Percentiles rank a stretch among this genome's conserved stretches.
phyloP scores from a whole-genome alignment of 306 rosid species.

The Elaeagnus macrophylla region DNA sequence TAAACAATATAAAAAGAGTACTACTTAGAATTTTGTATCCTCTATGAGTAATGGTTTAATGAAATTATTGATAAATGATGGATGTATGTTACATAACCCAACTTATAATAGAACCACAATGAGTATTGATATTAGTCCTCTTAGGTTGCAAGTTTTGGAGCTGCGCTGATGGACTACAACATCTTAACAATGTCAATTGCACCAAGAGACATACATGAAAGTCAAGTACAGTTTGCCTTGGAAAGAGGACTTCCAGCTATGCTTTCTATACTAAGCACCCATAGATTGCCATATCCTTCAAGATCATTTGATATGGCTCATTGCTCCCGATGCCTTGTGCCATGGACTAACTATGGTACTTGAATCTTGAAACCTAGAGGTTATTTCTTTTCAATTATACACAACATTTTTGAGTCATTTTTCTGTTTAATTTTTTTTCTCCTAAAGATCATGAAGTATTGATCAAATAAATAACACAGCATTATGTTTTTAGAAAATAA shows the following conservation, averaged over 20 bases:
- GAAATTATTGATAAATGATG: too few relatives aligned
- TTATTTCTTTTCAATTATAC: background rate
- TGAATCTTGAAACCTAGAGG: background rate
- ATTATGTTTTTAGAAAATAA: too few relatives aligned
- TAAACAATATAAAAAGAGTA: too few relatives aligned
- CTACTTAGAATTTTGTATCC: too few relatives aligned
- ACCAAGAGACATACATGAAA: constrained; percentile 45
- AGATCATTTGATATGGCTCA: constrained; percentile 54
- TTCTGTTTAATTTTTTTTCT: background rate
- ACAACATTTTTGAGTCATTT: background rate
- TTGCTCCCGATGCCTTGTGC: constrained; percentile 58
- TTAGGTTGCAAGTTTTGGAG: constrained; percentile 66
- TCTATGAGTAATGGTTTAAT: too few relatives aligned
- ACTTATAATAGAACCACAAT: background rate
- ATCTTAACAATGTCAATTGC: constrained; percentile 52
- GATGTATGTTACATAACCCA: background rate
- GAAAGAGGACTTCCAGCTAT: constrained; percentile 67
- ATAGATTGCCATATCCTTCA: constrained; percentile 48
- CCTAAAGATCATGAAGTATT: background rate
- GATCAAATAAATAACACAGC: background rate
- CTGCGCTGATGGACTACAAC: constrained; percentile 34
- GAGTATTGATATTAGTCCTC: background rate
- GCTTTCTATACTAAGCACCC: constrained; percentile 45
- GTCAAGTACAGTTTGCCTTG: constrained; percentile 45
- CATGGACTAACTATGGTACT: constrained; percentile 46